Evolutionary conservation across 495 filamentous ascomycete species (phyloP), one percentile per base, ranked within the genome.

Genomic region (Achaetomiella virescens): DNA sequence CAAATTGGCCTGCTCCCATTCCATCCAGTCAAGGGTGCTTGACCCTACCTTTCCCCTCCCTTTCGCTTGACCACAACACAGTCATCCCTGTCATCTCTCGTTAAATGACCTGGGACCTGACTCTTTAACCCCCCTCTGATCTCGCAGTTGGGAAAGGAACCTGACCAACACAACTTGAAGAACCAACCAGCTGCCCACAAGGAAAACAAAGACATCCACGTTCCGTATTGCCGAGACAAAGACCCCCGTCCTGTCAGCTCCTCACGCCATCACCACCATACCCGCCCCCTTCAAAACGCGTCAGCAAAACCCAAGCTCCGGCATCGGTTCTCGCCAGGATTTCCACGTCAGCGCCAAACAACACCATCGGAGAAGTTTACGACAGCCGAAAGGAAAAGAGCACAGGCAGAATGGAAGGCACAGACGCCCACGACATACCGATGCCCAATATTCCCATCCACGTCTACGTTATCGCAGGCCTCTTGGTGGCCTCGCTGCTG

Each of bases 391-490:
- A 38, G 12, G 10, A 15, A 38, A 24, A 27, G 15, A 11, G n/a
- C n/a, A 4, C 24, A 40, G 27, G 9, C 27, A 36, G 27, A 27
- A 57, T 50, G 54, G 37, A 37, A 6, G 38, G 8, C 24, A 17
- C 15, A 18, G 41, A 46, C 27, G 41, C 15, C 1, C 22, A 52
- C 25, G 49, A 42, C 14, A 33, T 58, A 3, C 36, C 49, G 20
- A 15, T 53, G 14, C 35, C 51, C 27, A 27, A 45, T 38, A 44
- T 59, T 35, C 57, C 57, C 12, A 11, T 46, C 27, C 36, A 48
- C 51, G 27, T 59, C 37, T 59, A 59, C 44, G 15, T 59, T 25
- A 18, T 59, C 44, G 24, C 52, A 14, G 49, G 50, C 14, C 35
- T 54, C 12, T 7, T 59, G 25, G 20, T 54, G 6, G 18, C 24